phyloP scores from a whole-genome alignment of 192 early-diverging fungal species.

The Obelidium mucronatum region DNA sequence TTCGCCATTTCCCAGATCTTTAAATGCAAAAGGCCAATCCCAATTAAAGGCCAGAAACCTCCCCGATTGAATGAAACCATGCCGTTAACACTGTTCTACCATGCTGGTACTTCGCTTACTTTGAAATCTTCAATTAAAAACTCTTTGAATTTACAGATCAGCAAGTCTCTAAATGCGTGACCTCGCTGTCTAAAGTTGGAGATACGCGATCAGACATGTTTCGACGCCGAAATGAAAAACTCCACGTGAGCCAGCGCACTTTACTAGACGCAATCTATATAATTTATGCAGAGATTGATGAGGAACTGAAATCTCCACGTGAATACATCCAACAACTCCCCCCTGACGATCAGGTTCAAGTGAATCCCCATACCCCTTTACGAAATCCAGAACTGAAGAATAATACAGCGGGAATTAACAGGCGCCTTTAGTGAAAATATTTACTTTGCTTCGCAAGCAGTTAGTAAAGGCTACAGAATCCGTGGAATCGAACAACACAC shows the following conservation, averaged over 20 bases:
- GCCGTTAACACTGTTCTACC: conserved; percentile 49
- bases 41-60: conserved; percentile 16
- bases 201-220: conserved; percentile 34
- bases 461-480: conserved; percentile 70
- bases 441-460: conserved; percentile 74
- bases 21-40: conserved; percentile 29
- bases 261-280: conserved; percentile 62
- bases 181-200: conserved; percentile 32
- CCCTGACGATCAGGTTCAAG: conserved; percentile 58
- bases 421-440: conserved; percentile 74
- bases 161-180: conserved; percentile 36
- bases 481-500: conserved; percentile 71
- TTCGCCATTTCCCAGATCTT: conserved; percentile 51
- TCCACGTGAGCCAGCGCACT: conserved; percentile 63
- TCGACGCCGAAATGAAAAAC: conserved; percentile 51
- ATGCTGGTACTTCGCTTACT: conserved; percentile 43
- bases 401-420: conserved; percentile 66
- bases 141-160: conserved; percentile 37
- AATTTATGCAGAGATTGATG: conserved; percentile 57
- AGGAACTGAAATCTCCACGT: conserved; percentile 50
- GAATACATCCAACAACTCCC: conserved; percentile 66
- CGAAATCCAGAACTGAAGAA: not conserved
- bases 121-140: not conserved
- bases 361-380: not conserved
- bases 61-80: conserved; percentile 53